phyloP scores from a whole-genome alignment of 345 rosid genomes.

The Stellera chamaejasme region DNA sequence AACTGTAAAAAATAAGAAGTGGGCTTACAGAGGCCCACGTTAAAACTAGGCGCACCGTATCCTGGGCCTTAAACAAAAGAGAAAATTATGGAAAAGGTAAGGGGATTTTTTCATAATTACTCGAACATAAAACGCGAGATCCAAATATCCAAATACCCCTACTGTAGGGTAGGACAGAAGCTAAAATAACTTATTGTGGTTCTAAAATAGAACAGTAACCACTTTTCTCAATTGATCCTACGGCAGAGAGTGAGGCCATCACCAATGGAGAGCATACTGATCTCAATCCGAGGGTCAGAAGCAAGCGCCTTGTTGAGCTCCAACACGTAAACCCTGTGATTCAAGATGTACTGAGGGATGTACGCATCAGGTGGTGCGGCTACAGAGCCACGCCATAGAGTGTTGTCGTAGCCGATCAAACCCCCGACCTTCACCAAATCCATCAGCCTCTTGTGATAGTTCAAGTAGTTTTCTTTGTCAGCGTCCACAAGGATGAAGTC shows the following conservation, averaged over 20 bases:
- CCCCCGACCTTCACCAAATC: slow-evolving; percentile 88
- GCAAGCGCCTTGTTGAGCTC: slow-evolving; percentile 91
- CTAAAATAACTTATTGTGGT: too few species aligned
- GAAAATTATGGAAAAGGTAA: too few species aligned
- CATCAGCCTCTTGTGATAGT: slow-evolving; percentile 74
- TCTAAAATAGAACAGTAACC: too few species aligned
- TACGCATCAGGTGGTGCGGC: slow-evolving; percentile 68
- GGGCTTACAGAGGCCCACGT: too few species aligned
- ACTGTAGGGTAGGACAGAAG: too few species aligned
- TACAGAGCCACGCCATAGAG: slow-evolving; percentile 88
- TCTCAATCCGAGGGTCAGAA: slow-evolving; percentile 91
- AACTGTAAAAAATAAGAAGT: too few species aligned
- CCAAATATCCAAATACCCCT: too few species aligned
- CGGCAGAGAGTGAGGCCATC: slow-evolving; percentile 96
- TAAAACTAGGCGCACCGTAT: too few species aligned
- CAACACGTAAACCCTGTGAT: slow-evolving; percentile 69
- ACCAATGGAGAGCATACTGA: slow-evolving; percentile 84
- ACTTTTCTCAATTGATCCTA: slow-evolving; percentile 38
- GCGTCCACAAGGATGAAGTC: slow-evolving; percentile 95
- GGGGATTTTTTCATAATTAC: too few species aligned
- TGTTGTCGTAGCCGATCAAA: slow-evolving; percentile 86
- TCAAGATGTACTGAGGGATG: slow-evolving; percentile 22
- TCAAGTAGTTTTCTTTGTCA: slow-evolving; percentile 85
- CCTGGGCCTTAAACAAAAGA: too few species aligned
- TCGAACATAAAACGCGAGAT: too few species aligned